phyloP scores from a whole-genome alignment of 2,329 filamentous ascomycete genomes.

The Talaromyces sp. region DNA sequence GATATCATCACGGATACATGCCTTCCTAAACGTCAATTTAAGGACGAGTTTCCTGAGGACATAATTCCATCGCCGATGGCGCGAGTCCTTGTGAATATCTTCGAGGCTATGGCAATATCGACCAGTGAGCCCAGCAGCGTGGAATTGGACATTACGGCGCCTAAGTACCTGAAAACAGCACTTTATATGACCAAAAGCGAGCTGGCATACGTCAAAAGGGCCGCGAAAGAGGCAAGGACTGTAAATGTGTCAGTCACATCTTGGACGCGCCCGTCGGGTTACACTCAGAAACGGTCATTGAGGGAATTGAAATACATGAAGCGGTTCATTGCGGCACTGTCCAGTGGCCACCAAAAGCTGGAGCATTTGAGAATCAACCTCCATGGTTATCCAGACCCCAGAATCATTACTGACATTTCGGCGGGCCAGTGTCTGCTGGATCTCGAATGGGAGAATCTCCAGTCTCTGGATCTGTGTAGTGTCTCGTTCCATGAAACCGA shows the following conservation, averaged over 20 bases:
- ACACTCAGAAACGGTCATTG: not conserved
- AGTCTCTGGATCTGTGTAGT: not conserved
- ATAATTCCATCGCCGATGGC: not conserved
- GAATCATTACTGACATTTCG: no score
- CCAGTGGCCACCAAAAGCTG: not conserved
- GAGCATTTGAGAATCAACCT: not conserved
- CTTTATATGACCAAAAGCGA: not conserved
- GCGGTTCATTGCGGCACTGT: not conserved
- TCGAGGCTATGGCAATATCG: not conserved
- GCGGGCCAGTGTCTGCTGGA: not conserved
- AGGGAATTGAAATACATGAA: not conserved
- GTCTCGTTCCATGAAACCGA: not conserved
- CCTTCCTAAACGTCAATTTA: not conserved
- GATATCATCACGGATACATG: not conserved
- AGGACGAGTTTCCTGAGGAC: not conserved
- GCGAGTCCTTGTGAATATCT: not conserved
- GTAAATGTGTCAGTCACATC: not conserved
- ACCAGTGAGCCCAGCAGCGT: not conserved
- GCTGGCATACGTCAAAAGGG: not conserved
- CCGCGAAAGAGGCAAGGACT: not conserved
- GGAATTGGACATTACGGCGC: not conserved
- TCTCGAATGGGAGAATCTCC: not conserved
- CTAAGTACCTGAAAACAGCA: not conserved
- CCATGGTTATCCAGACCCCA: not conserved
- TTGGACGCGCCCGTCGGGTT: no score